Base-by-base conservation (phyloP, 805 yeast genomes). In the Ogataea nitratoaversa region DNA sequence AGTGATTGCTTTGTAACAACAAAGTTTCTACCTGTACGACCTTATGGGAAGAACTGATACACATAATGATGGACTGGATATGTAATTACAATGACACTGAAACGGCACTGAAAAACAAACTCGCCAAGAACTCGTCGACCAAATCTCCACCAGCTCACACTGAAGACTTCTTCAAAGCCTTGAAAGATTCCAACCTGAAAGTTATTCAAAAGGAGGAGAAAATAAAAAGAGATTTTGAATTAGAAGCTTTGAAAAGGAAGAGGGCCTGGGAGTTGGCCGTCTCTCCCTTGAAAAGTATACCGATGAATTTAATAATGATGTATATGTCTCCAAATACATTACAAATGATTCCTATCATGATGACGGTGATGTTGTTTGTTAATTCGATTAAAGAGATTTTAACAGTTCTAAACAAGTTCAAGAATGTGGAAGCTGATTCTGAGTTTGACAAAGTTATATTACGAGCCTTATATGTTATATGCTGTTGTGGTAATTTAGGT, bases 271-370 rank as follows among this genome's bases (percentile, higher is more conserved):
- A 85, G 42, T 57, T 85, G 29, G 95, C 96, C 2, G 62, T 76
- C 13, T 78, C 79, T 1, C 96, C 97, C 0, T 85, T 88, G 2
- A 91, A 89, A 57, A 56, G 47, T 22, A 73, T 93, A n/a, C 95
- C 97, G 7, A 84, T 88, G 95, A 93, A 87, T 55, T 61, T 85
- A 36, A 67, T 87, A 35, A 87, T 91, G 95, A 79, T 88, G 45
- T 93, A 87, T 60, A 86, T 91, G 87, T 79, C 96, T 0, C 98
- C 98, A 24, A 83, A 84, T 53, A 77, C 95, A 3, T 66, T 93
- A 20, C 98, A 93, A 54, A 72, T 91, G 49, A 88, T 91, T 47
- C 93, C 97, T 3, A 84, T 91, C 34, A 82, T 89, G 65, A 90
- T 89, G 85, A 83, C 95, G 0, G 59, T 85, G 22, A 87, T 83